These are phyloP conservation scores for Trichosporon inkin DNA, from an alignment of 1,284 basidiomycete species.

Conservation along the genomic window DNA sequence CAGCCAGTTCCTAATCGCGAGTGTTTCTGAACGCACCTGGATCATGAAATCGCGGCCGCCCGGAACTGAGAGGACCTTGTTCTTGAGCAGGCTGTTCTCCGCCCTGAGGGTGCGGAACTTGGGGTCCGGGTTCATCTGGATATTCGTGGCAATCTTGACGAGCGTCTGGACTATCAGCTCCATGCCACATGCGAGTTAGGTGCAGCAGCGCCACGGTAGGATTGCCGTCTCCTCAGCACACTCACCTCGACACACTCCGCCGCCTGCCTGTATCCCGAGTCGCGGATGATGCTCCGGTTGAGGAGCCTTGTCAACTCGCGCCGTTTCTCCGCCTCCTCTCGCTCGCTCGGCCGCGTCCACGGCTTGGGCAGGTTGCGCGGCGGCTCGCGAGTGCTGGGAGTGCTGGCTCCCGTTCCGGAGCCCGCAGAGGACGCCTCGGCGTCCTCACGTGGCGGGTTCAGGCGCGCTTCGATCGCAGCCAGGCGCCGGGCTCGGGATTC, in stretches of 20 bases:
- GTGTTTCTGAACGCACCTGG: constrained; percentile 31
- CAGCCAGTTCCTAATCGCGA: background rate
- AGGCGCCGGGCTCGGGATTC: constrained; percentile 22
- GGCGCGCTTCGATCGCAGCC: constrained; percentile 39
- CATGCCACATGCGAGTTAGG: too few species aligned
- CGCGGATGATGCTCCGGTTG: constrained; percentile 43
- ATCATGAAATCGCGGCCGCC: constrained; percentile 46
- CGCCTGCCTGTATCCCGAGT: constrained; percentile 38
- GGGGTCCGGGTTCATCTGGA: constrained; percentile 33
- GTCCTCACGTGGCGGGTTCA: constrained; percentile 15
- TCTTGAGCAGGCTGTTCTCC: constrained; percentile 36
- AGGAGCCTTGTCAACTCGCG: constrained; percentile 35
- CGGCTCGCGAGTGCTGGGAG: constrained; percentile 4
- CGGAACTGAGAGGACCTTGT: constrained; percentile 36
- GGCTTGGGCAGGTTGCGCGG: constrained; percentile 15
- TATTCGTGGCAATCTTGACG: constrained; percentile 44
- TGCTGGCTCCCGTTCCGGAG: background rate
- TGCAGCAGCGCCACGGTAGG: too few species aligned
- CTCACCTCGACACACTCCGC: constrained; percentile 45
- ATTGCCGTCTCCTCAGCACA: too few species aligned
- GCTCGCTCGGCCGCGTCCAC: constrained; percentile 17
- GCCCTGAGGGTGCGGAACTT: constrained; percentile 42
- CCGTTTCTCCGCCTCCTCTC: constrained; percentile 30
- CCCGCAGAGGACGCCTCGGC: background rate
- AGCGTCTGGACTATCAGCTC: constrained; percentile 34